These are phyloP conservation scores for Acmispon strigosus DNA, from an alignment of 306 rosid species.

Conservation along the genomic window DNA sequence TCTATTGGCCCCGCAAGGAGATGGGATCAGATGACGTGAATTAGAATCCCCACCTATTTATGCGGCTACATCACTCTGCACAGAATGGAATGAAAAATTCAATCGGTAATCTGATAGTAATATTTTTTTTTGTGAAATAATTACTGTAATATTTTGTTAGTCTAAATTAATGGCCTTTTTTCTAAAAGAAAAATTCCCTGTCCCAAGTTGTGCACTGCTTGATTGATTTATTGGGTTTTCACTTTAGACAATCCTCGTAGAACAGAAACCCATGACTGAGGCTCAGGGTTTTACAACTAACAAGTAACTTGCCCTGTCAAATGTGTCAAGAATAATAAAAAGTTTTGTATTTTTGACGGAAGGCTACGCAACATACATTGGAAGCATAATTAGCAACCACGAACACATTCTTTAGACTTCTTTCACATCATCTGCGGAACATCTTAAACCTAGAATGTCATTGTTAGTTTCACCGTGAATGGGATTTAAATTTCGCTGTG, in stretches of 20 bases:
- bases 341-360: too few relatives aligned
- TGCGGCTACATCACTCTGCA: constrained; percentile 41
- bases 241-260: neutral
- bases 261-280: too few relatives aligned
- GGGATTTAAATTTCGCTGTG: too few relatives aligned
- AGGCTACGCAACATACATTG: too few relatives aligned
- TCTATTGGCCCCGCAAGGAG: constrained; percentile 32
- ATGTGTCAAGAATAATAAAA: too few relatives aligned
- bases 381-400: too few relatives aligned
- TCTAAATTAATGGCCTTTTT: constrained; percentile 47
- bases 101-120: constrained; percentile 63
- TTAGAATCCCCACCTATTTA: constrained; percentile 27
- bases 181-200: constrained; percentile 10
- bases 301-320: too few relatives aligned
- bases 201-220: constrained; percentile 14
- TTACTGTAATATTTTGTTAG: constrained; percentile 56
- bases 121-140: constrained; percentile 37
- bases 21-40: constrained; percentile 28
- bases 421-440: too few relatives aligned
- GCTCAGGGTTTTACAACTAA: too few relatives aligned
- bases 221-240: neutral
- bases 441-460: too few relatives aligned
- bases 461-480: too few relatives aligned
- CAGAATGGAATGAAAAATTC: constrained; percentile 40
- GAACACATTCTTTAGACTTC: too few relatives aligned